Evolutionary conservation across 805 yeast species (phyloP).

Genomic region (Teunomyces atbi): DNA sequence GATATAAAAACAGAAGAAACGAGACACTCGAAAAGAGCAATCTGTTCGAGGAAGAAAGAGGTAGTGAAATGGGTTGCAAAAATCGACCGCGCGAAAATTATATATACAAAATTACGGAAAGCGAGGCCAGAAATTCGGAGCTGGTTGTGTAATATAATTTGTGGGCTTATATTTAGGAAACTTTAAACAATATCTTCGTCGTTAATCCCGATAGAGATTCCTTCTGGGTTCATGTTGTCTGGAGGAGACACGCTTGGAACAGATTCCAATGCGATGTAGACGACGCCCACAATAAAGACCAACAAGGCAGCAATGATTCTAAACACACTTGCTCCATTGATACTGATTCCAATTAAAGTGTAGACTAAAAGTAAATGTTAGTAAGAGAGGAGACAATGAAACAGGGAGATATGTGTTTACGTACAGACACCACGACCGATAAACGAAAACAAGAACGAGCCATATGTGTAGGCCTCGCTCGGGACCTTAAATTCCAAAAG

Average conservation of each 20-base stretch:
- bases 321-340: constrained; percentile 51
- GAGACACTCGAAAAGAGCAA: background rate
- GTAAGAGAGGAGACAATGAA: constrained; percentile 8
- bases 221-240: constrained; percentile 64
- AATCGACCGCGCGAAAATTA: background rate
- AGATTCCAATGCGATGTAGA: constrained; percentile 62
- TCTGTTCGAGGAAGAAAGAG: too few relatives aligned
- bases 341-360: constrained; percentile 35
- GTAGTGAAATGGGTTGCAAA: background rate
- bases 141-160: too few relatives aligned
- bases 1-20: background rate
- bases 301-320: constrained; percentile 58
- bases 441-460: constrained; percentile 66
- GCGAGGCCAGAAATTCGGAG: background rate
- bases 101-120: background rate
- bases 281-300: constrained; percentile 59
- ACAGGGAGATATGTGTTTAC: constrained; percentile 23
- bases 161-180: background rate
- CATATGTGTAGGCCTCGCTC: constrained; percentile 61
- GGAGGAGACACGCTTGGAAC: constrained; percentile 78
- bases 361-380: constrained; percentile 29
- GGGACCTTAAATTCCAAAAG: constrained; percentile 54
- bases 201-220: constrained; percentile 34
- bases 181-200: constrained; percentile 39
- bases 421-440: constrained; percentile 70